phyloP scores from a whole-genome alignment of 495 filamentous ascomycete genomes.

The Annulohypoxylon stygium region DNA sequence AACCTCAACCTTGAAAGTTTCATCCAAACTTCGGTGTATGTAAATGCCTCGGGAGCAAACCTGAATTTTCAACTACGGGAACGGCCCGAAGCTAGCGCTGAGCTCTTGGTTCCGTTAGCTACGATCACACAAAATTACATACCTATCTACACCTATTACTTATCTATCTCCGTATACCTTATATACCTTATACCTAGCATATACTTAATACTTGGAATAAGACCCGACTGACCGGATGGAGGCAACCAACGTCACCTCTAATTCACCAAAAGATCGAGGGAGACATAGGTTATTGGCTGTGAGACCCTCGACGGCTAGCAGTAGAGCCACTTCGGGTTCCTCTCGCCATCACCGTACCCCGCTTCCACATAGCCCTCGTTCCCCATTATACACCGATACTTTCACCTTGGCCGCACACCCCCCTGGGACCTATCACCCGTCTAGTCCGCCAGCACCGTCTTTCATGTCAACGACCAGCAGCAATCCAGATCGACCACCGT shows the following conservation, averaged over 20 bases:
- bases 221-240: constrained; percentile 34
- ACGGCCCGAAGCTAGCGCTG: constrained; percentile 41
- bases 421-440: constrained; percentile 18
- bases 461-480: constrained; percentile 8
- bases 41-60: constrained; percentile 16
- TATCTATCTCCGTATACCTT: neutral
- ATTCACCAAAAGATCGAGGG: constrained; percentile 37
- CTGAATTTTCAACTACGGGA: constrained; percentile 32
- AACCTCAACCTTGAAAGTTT: neutral
- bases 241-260: constrained; percentile 25
- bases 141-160: neutral
- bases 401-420: constrained; percentile 25
- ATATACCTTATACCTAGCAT: neutral
- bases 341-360: constrained; percentile 35
- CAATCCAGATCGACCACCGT: constrained; percentile 11
- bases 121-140: neutral
- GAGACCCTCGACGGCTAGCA: constrained; percentile 29
- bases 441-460: constrained; percentile 21
- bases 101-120: constrained; percentile 28
- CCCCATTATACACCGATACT: constrained; percentile 34
- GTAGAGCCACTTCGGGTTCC: constrained; percentile 29
- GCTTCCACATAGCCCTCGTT: constrained; percentile 33
- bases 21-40: neutral
- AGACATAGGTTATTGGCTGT: constrained; percentile 40
- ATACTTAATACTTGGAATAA: constrained; percentile 1